Conservation (phyloP, 202 grass and related monocot species). For the Hordeum pubiflorum region DNA sequence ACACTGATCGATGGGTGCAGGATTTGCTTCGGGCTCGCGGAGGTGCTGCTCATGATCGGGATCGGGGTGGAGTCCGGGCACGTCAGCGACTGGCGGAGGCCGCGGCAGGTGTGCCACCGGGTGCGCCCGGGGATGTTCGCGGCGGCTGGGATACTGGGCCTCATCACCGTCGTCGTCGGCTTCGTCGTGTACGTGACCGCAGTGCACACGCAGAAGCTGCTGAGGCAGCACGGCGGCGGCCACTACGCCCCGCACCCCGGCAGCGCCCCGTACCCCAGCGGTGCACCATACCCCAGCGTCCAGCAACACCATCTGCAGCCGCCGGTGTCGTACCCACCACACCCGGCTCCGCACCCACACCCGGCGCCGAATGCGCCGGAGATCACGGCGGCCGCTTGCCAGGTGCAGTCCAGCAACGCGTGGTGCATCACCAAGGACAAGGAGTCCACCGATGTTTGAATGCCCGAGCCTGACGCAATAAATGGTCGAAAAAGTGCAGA, state of each 20-base stretch:
- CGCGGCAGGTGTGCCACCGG: constrained; percentile 56
- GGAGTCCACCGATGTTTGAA: constrained; percentile 31
- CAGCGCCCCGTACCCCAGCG: background rate
- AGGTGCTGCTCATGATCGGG: constrained; percentile 79
- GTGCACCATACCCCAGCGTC: background rate
- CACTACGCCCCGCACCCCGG: constrained; percentile 11
- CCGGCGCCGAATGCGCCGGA: constrained; percentile 3
- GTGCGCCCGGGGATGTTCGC: constrained; percentile 70
- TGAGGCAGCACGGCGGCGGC: constrained; percentile 21
- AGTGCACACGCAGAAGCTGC: constrained; percentile 37
- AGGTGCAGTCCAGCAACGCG: constrained; percentile 14
- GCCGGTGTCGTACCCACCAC: background rate
- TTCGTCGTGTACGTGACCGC: constrained; percentile 66
- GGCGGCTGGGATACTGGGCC: constrained; percentile 69
- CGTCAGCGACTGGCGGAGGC: constrained; percentile 60
- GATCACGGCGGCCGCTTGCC: constrained; percentile 2
- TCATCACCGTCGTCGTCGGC: constrained; percentile 71
- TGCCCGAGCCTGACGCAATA: background rate
- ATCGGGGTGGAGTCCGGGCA: constrained; percentile 77
- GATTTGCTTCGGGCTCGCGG: constrained; percentile 81
- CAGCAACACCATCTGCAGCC: constrained; percentile 15
- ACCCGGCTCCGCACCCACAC: background rate
- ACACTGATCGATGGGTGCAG: constrained; percentile 1
- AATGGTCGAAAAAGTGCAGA: background rate
- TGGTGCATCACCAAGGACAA: constrained; percentile 30